Conservation (phyloP, 2,329 filamentous ascomycete genomes). For the Fusarium sacchari region DNA sequence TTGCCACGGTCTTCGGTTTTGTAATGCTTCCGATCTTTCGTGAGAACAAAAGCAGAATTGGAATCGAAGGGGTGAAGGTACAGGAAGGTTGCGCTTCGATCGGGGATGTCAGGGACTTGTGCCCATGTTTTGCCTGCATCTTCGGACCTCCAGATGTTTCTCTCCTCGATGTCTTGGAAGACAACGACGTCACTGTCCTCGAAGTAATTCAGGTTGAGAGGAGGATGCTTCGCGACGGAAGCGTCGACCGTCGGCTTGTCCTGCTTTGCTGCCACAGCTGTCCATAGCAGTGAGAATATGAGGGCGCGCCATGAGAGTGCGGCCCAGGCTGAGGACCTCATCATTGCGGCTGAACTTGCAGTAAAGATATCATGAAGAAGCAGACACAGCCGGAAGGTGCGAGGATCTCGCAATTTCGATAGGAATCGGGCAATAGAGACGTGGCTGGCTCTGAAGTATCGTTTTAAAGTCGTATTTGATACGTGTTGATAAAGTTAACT, state of each 20-base stretch:
- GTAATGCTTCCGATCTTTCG: constrained; percentile 76
- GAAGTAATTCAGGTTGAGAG: constrained; percentile 84
- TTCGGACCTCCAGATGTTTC: constrained; percentile 78
- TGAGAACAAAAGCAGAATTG: constrained; percentile 82
- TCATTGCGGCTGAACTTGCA: constrained; percentile 54
- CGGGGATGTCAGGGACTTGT: constrained; percentile 69
- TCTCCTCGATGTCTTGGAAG: constrained; percentile 72
- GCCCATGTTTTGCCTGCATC: constrained; percentile 86
- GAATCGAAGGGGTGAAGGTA: constrained; percentile 82
- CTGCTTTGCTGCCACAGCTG: constrained; percentile 63
- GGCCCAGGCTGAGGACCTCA: constrained; percentile 64
- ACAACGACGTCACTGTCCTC: constrained; percentile 86
- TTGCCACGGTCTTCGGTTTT: constrained; percentile 85
- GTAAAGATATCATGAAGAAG: constrained; percentile 56
- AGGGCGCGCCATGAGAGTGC: constrained; percentile 60
- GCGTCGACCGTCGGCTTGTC: constrained; percentile 73
- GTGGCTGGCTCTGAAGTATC: constrained; percentile 13
- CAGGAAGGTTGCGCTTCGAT: constrained; percentile 70
- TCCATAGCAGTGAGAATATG: constrained; percentile 59
- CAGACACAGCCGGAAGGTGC: constrained; percentile 5
- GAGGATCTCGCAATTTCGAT: constrained; percentile 11
- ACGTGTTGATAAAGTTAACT: constrained; percentile 26
- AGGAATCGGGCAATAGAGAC: not conserved
- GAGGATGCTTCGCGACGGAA: constrained; percentile 73
- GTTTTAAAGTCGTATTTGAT: constrained; percentile 3